These are phyloP conservation scores for Blastocystis sp. DNA, from an alignment of 352 stramenopile genomes.

Conservation along the genomic window DNA sequence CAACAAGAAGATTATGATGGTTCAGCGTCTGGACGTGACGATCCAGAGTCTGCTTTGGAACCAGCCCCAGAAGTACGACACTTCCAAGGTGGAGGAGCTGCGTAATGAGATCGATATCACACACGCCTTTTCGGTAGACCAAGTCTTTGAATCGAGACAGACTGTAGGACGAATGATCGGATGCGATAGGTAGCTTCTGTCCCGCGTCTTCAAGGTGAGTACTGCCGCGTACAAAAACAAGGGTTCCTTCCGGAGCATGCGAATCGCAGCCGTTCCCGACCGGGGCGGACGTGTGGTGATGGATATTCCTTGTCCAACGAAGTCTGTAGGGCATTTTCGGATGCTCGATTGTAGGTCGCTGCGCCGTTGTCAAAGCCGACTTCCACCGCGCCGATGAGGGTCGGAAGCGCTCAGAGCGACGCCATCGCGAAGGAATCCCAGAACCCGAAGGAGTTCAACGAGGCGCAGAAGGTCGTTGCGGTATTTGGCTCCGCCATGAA, in stretches of 20 bases:
- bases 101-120: slow-evolving; percentile 51
- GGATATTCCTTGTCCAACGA: too few species aligned
- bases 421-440: neutral
- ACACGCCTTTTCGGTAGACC: neutral
- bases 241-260: neutral
- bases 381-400: neutral
- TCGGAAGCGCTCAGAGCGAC: neutral
- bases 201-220: slow-evolving; percentile 34
- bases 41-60: slow-evolving; percentile 52
- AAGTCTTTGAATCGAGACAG: neutral
- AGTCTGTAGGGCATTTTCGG: too few species aligned
- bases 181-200: slow-evolving; percentile 3
- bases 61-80: neutral
- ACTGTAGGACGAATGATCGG: neutral
- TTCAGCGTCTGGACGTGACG: slow-evolving; percentile 34
- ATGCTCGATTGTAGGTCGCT: too few species aligned
- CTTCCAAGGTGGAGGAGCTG: neutral
- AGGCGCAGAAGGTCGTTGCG: slow-evolving; percentile 19
- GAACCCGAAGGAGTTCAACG: neutral
- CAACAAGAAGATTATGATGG: slow-evolving; percentile 55
- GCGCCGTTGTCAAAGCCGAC: too few species aligned
- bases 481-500: slow-evolving; percentile 26
- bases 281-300: slow-evolving; percentile 11
- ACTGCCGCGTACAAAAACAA: neutral
- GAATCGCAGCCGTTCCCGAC: slow-evolving; percentile 3